A percentile compares a stretch with the other conserved stretches of the same genome.
Conservation (phyloP, 129 eudicot genomes). For the Flaveria ramosissima region DNA sequence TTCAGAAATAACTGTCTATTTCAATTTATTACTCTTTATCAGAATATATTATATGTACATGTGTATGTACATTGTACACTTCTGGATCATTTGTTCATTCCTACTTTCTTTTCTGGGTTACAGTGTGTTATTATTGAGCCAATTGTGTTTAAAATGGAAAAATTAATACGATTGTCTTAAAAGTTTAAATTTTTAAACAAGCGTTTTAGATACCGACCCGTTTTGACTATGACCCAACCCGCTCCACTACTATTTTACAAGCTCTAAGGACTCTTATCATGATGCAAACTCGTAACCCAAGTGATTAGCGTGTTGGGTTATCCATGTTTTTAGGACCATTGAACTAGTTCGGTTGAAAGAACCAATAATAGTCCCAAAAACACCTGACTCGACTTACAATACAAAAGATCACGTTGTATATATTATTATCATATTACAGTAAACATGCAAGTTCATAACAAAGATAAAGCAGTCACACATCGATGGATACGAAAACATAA, state of each 20-base stretch:
- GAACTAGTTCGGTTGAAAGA: neutral
- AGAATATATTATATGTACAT: neutral
- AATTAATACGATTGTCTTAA: too few species aligned
- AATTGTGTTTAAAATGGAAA: neutral
- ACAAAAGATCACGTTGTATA: neutral
- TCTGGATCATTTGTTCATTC: conserved; percentile 3
- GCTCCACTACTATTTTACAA: neutral
- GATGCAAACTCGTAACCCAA: too few species aligned
- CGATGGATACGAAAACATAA: conserved; percentile 8
- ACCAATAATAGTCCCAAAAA: neutral
- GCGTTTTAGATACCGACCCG: neutral
- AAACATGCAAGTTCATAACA: conserved; percentile 1
- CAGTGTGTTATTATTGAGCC: neutral
- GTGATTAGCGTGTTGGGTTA: too few species aligned
- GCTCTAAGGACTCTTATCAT: neutral
- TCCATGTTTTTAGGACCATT: neutral
- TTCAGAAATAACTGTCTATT: conserved; percentile 5
- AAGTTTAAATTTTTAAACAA: neutral
- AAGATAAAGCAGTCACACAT: conserved; percentile 1
- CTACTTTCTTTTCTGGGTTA: neutral
- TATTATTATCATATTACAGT: neutral
- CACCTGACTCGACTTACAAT: too few species aligned
- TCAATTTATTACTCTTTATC: neutral
- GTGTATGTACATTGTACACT: conserved; percentile 14
- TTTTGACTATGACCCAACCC: neutral